phyloP scores from a whole-genome alignment of 768 basidiomycete species.

The Rhizopogon salebrosus region DNA sequence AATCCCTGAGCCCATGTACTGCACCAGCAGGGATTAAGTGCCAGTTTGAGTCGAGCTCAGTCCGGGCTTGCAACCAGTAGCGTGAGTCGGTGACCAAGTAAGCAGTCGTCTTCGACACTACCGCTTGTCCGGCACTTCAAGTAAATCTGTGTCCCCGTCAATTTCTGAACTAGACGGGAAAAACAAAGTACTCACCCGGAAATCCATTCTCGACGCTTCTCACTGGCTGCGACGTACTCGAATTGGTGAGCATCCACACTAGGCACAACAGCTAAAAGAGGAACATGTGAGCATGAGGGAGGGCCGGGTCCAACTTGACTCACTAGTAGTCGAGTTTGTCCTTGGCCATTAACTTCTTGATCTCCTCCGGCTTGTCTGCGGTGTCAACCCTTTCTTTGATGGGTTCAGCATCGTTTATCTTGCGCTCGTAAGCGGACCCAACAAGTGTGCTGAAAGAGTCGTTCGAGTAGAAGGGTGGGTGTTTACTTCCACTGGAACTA shows the following conservation, averaged over 20 bases:
- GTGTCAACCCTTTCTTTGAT: constrained; percentile 54
- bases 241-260: constrained; percentile 81
- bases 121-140: constrained; percentile 66
- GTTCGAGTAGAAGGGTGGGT: constrained; percentile 42
- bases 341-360: constrained; percentile 63
- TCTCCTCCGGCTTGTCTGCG: constrained; percentile 48
- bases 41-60: constrained; percentile 75
- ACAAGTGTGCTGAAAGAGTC: constrained; percentile 71
- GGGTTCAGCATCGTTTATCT: constrained; percentile 58
- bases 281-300: constrained; percentile 6
- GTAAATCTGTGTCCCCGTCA: constrained; percentile 43
- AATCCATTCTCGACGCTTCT: constrained; percentile 75
- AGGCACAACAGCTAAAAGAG: constrained; percentile 56
- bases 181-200: constrained; percentile 53
- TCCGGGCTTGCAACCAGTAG: constrained; percentile 76
- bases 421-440: constrained; percentile 68
- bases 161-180: constrained; percentile 19
- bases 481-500: constrained; percentile 33
- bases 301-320: constrained; percentile 24
- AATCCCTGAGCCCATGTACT: constrained; percentile 53
- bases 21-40: constrained; percentile 53
- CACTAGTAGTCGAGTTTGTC: constrained; percentile 74
- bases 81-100: constrained; percentile 78
- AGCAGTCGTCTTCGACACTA: constrained; percentile 60
- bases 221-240: constrained; percentile 72